Percentiles rank a stretch among this genome's conserved stretches.
phyloP scores from a whole-genome alignment of 768 basidiomycete genomes.

The Leccinum fibrillosum region DNA sequence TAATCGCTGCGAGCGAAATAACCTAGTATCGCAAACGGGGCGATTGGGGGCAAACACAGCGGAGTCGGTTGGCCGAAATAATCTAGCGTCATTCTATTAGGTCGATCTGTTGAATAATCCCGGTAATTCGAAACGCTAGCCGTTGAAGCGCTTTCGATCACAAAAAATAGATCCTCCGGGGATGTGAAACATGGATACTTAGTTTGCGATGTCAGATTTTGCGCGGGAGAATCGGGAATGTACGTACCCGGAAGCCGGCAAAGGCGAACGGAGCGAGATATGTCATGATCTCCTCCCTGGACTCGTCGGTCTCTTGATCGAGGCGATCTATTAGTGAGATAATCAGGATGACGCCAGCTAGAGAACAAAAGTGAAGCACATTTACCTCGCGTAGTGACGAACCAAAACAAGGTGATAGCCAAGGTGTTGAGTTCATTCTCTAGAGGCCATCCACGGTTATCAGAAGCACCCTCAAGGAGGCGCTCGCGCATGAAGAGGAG shows the following conservation, averaged over 20 bases:
- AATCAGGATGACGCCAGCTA: neutral
- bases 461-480: slow-evolving; percentile 36
- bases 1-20: slow-evolving; percentile 46
- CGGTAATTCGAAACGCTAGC: slow-evolving; percentile 22
- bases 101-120: slow-evolving; percentile 29
- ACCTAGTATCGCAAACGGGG: slow-evolving; percentile 45
- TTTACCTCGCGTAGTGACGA: slow-evolving; percentile 34
- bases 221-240: neutral
- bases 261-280: slow-evolving; percentile 45
- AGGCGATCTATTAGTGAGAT: slow-evolving; percentile 12
- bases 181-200: slow-evolving; percentile 38
- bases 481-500: slow-evolving; percentile 37
- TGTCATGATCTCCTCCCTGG: slow-evolving; percentile 32
- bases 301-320: slow-evolving; percentile 33
- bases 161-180: slow-evolving; percentile 35
- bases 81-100: slow-evolving; percentile 28
- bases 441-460: slow-evolving; percentile 48
- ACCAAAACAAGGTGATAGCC: slow-evolving; percentile 48
- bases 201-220: slow-evolving; percentile 9
- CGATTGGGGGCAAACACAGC: slow-evolving; percentile 40
- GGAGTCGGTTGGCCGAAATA: slow-evolving; percentile 42
- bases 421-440: slow-evolving; percentile 44
- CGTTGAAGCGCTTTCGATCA: slow-evolving; percentile 11
- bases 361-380: neutral
- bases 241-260: slow-evolving; percentile 48